A percentile compares a stretch with the other conserved stretches of the same genome.
phyloP scores from a whole-genome alignment of 2,329 filamentous ascomycete species.

The Exophiala spinifera region DNA sequence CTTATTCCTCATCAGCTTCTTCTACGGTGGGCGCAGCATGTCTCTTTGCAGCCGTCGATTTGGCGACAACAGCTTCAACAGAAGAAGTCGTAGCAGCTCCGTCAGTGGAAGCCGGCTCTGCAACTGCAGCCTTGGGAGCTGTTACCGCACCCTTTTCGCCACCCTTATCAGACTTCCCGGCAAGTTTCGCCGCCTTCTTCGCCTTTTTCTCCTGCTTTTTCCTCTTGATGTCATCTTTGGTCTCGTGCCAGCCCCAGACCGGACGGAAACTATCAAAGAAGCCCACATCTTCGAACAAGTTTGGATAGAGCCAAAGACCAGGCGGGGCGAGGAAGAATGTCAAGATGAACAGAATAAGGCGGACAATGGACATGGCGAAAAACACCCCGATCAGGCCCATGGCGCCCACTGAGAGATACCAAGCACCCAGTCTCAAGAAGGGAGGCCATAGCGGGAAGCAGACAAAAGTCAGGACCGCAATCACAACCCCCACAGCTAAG shows the following conservation, averaged over 20 bases:
- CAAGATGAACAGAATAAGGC: constrained; percentile 87
- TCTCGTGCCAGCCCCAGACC: constrained; percentile 94
- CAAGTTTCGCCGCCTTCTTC: constrained; percentile 28
- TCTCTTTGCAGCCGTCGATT: constrained; percentile 28
- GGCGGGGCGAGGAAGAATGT: constrained; percentile 83
- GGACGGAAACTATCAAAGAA: constrained; percentile 97
- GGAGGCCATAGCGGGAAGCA: constrained; percentile 97
- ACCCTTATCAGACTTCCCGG: constrained; percentile 6
- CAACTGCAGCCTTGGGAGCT: constrained; percentile 29
- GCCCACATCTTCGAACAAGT: constrained; percentile 96
- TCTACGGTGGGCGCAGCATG: constrained; percentile 30
- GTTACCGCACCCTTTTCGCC: constrained; percentile 2
- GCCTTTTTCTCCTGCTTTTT: constrained; percentile 40
- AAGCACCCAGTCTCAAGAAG: constrained; percentile 85
- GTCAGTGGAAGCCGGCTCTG: constrained; percentile 9
- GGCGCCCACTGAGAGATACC: constrained; percentile 95
- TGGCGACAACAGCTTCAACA: constrained; percentile 34
- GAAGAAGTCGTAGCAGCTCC: constrained; percentile 28
- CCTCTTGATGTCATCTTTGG: constrained; percentile 56
- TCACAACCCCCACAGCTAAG: constrained; percentile 78
- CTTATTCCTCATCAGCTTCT: constrained; percentile 30
- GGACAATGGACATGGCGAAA: constrained; percentile 97
- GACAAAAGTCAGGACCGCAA: constrained; percentile 81
- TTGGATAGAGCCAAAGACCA: constrained; percentile 96
- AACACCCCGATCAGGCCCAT: constrained; percentile 86